Base-by-base conservation (phyloP, 1,139 yeast species). In the Meyerozyma smithsonii region DNA sequence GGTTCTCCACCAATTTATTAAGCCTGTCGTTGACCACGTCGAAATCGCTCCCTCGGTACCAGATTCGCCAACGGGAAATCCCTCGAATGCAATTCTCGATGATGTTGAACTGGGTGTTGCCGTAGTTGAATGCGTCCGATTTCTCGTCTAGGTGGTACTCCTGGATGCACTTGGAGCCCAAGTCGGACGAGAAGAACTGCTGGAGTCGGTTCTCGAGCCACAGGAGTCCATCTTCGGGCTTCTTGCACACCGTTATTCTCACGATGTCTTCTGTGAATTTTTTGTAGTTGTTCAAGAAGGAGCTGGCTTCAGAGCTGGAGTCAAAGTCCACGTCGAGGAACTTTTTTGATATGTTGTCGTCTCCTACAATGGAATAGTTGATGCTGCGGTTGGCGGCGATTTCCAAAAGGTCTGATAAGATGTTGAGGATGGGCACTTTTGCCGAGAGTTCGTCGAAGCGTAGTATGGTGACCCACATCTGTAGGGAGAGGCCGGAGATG, bases 31-130 rank as follows among this genome's bases (percentile, higher is more conserved):
- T 73, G 28, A 77, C 75, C 14, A 66, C 69, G 28, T 78, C 79
- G 48, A 79, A 79, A 53, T 87, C 94, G 4, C 75, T 74, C 4
- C 77, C 78, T 34, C 62, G 64, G 54, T 88, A 89, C 96, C 97
- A 90, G 21, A 89, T 83, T 53, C 89, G 81, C 97, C 98, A 92
- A 54, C 99, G 77, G n/a, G 94, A 81, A 28, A 94, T 84, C 30
- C 98, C 98, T 46, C 96, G 76, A 23, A 92, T 78, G 48, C 95
- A 84, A 33, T 95, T 84, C 60, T 92, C 98, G 30, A 89, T 87
- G 20, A 89, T 79, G 55, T 82, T 83, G 48, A 92, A 81, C 55
- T 90, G 97, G 0, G 96, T 77, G 42, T 83, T 76, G 0, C 95
- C 94, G 47, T 79, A 74, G 41, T 85, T 76, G 54, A 80, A 85